phyloP scores from a whole-genome alignment of 345 rosid genomes.

The Lepidium aucheri region DNA sequence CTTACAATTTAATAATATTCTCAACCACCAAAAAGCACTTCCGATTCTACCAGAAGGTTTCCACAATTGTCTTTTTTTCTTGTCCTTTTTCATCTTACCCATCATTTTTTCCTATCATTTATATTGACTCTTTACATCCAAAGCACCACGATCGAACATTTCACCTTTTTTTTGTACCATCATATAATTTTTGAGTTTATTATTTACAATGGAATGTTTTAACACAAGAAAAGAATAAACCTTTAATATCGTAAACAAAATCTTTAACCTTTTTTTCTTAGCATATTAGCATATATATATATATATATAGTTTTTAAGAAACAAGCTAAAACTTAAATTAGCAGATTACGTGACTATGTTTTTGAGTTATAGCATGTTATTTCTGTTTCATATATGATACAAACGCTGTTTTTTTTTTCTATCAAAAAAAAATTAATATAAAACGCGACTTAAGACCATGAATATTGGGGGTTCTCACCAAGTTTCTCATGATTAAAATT shows the following conservation, averaged over 20 bases:
- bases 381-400: not conserved
- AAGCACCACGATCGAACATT: not conserved
- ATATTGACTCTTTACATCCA: not conserved
- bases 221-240: not conserved
- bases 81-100: not conserved
- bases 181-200: not conserved
- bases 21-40: conserved; percentile 20
- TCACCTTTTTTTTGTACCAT: not conserved
- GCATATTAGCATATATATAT: not conserved
- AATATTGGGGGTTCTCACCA: too few relatives aligned
- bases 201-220: not conserved
- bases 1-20: not conserved
- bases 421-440: not conserved
- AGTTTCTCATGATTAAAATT: too few relatives aligned
- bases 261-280: not conserved
- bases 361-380: not conserved
- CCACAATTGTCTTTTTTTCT: not conserved
- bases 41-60: conserved; percentile 5
- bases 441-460: too few relatives aligned
- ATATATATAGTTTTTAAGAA: not conserved
- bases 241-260: not conserved
- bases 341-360: not conserved
- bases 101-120: not conserved
- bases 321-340: not conserved
- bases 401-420: too few relatives aligned